Evolutionary conservation across 139 green algal species (phyloP).

Genomic region (Tetradesmus obliquus): DNA sequence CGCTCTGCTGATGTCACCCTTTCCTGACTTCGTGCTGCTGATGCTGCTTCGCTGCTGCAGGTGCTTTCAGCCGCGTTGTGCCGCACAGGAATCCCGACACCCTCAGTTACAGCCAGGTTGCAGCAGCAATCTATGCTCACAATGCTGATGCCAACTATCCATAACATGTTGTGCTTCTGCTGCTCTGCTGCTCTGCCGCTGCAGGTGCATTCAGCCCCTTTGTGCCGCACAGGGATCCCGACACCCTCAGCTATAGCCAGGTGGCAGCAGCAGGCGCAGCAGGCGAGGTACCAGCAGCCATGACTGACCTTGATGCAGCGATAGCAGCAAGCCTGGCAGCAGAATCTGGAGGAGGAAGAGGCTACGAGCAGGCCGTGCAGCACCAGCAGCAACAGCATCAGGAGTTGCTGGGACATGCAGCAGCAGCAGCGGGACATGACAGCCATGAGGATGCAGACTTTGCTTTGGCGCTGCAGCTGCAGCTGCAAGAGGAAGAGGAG

Average conservation of each 20-base stretch:
- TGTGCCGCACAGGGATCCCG: conserved; percentile 35
- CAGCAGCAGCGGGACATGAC: conserved; percentile 28
- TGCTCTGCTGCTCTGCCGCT: not conserved
- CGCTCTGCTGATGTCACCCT: not conserved
- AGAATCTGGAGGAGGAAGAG: not conserved
- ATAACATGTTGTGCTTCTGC: not conserved
- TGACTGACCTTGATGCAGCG: conserved; percentile 26
- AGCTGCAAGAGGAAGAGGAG: conserved; percentile 75
- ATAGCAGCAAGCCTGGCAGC: conserved; percentile 22
- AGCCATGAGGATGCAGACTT: conserved; percentile 75
- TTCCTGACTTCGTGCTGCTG: not conserved
- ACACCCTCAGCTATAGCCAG: conserved; percentile 40
- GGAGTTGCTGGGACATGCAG: not conserved
- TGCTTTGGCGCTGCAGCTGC: conserved; percentile 87
- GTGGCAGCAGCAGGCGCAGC: conserved; percentile 15
- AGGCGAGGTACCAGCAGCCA: not conserved
- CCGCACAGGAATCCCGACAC: conserved; percentile 34
- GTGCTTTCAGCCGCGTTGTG: conserved; percentile 23
- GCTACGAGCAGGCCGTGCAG: not conserved
- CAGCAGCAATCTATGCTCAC: not conserved
- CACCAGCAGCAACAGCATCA: not conserved
- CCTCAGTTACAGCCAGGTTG: conserved; percentile 40
- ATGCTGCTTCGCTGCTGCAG: not conserved
- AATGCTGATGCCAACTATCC: too few species aligned
- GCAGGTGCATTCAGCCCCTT: conserved; percentile 28